Percentiles rank a stretch among this genome's conserved stretches.
Conservation (phyloP, 2,329 filamentous ascomycete genomes). For the Calonectria naviculata region DNA sequence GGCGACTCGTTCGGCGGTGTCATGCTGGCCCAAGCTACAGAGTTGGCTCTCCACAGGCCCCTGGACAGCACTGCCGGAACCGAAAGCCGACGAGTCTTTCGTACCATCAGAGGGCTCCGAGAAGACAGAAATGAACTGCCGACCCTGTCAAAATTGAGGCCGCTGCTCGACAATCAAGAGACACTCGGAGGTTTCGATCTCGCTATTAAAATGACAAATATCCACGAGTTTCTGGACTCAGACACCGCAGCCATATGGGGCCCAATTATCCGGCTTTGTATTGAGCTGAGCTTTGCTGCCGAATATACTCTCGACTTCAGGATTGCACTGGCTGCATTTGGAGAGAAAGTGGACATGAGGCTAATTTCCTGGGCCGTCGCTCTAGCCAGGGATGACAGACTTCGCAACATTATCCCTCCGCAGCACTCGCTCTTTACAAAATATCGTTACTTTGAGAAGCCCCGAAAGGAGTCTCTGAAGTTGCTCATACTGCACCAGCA, state of each 20-base stretch:
- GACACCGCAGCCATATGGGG: neutral
- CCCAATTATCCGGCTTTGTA: neutral
- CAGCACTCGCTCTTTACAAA: neutral
- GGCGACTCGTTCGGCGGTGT: conserved; percentile 7
- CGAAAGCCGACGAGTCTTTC: neutral
- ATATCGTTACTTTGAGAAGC: neutral
- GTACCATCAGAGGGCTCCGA: neutral
- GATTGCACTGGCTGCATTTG: neutral
- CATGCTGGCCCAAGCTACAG: neutral
- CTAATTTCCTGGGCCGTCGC: neutral
- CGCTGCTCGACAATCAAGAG: neutral
- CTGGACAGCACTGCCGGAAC: no score
- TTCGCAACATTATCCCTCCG: neutral
- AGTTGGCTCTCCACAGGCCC: neutral
- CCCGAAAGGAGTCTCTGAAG: neutral
- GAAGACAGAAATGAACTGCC: neutral
- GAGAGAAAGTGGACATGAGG: neutral
- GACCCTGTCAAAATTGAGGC: neutral
- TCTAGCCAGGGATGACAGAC: neutral
- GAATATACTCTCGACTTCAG: neutral
- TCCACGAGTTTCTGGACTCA: neutral
- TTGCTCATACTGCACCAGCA: neutral
- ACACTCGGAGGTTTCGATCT: neutral
- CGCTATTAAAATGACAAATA: neutral
- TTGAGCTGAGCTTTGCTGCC: no score